phyloP scores from a whole-genome alignment of 257 asterid species.

The Gentiana macrophylla region DNA sequence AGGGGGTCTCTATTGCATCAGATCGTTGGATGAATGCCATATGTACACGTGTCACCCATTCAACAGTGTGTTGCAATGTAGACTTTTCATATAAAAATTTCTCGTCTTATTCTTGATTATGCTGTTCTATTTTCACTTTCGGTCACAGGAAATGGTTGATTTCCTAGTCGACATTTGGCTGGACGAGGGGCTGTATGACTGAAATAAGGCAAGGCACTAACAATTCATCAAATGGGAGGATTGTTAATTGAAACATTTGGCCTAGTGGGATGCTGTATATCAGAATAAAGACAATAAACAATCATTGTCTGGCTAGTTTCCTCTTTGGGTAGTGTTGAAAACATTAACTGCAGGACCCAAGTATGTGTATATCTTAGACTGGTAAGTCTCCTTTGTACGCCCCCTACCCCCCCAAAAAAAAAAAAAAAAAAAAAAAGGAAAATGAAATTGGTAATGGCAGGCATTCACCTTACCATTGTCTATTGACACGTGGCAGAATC shows the following conservation, averaged over 20 bases:
- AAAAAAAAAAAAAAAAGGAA: too few relatives aligned
- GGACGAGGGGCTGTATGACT: slow-evolving; percentile 88
- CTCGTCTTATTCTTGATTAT: too few relatives aligned
- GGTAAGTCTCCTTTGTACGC: too few relatives aligned
- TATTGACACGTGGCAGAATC: neutral
- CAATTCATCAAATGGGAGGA: slow-evolving; percentile 84
- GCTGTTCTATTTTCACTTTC: neutral
- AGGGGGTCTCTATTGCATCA: too few relatives aligned
- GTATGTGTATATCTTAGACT: too few relatives aligned
- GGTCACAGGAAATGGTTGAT: slow-evolving; percentile 91
- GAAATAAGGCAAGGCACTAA: slow-evolving; percentile 3
- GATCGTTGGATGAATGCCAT: too few relatives aligned
- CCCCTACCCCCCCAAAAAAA: too few relatives aligned
- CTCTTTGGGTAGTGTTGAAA: slow-evolving; percentile 4
- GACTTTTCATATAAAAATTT: too few relatives aligned
- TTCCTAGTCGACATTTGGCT: slow-evolving; percentile 90
- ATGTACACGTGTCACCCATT: too few relatives aligned
- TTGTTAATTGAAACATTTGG: slow-evolving; percentile 83
- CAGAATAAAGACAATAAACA: slow-evolving; percentile 13
- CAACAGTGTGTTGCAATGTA: too few relatives aligned
- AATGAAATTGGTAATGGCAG: neutral
- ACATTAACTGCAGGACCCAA: too few relatives aligned
- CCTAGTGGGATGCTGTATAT: slow-evolving; percentile 82
- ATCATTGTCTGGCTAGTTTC: slow-evolving; percentile 6
- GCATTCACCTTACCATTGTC: neutral